Percentiles rank a stretch among this genome's conserved stretches.
Conservation (phyloP, 139 green algal species). For the Micractinium conductrix region DNA sequence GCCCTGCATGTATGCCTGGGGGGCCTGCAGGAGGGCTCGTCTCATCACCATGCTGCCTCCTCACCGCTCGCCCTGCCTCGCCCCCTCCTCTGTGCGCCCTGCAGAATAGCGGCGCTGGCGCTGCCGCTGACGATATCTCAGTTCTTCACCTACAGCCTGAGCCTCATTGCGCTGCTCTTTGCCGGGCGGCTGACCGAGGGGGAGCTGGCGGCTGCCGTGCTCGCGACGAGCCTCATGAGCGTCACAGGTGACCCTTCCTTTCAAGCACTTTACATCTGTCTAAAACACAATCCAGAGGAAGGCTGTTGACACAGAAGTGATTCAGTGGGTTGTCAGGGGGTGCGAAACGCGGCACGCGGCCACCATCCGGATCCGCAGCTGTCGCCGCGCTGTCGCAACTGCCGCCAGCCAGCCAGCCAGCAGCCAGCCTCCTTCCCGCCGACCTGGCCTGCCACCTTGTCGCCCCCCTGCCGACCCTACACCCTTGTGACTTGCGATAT, state of each 20-base stretch:
- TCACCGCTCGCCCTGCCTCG: background rate
- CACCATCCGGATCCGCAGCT: too few species aligned
- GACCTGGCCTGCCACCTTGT: too few species aligned
- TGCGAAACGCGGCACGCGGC: too few species aligned
- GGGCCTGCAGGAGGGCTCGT: background rate
- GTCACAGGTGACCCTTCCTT: slow-evolving; percentile 47
- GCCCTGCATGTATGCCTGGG: background rate
- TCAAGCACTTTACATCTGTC: too few species aligned
- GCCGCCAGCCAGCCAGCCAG: too few species aligned
- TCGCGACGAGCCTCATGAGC: slow-evolving; percentile 76
- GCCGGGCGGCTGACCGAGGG: slow-evolving; percentile 38
- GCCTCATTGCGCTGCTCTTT: slow-evolving; percentile 29
- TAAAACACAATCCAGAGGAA: too few species aligned
- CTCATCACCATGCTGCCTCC: background rate
- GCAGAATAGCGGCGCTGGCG: slow-evolving; percentile 24
- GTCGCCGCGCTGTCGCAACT: too few species aligned
- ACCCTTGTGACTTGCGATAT: too few species aligned
- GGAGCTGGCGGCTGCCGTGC: slow-evolving; percentile 52
- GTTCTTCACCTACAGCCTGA: slow-evolving; percentile 26
- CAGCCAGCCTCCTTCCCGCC: too few species aligned
- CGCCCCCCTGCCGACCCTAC: too few species aligned
- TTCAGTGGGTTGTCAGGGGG: too few species aligned
- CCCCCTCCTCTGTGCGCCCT: background rate
- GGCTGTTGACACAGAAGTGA: too few species aligned
- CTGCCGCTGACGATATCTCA: background rate